Evolutionary conservation across 331 rosid species (phyloP).

Genomic region (Quercus lobata): DNA sequence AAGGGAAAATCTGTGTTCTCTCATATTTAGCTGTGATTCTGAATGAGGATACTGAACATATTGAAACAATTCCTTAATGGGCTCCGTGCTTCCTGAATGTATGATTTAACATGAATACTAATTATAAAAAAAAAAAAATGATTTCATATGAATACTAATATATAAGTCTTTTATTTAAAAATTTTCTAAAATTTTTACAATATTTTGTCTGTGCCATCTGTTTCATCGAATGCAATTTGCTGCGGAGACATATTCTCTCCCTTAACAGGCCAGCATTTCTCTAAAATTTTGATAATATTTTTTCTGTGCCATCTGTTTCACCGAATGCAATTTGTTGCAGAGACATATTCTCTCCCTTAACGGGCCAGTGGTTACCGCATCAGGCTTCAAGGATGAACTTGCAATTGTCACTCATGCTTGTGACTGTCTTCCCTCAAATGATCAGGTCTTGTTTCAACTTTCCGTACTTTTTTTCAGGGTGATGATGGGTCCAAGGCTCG

Average conservation of each 20-base stretch:
- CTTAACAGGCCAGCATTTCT: slow-evolving; percentile 61
- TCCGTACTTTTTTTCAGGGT: neutral
- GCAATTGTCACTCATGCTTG: slow-evolving; percentile 84
- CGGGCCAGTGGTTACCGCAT: slow-evolving; percentile 90
- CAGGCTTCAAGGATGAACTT: slow-evolving; percentile 83
- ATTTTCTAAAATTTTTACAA: neutral
- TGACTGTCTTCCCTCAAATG: slow-evolving; percentile 61
- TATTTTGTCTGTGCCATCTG: neutral
- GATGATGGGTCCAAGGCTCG: neutral
- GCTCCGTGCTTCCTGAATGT: neutral
- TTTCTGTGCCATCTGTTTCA: slow-evolving; percentile 10
- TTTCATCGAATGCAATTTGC: slow-evolving; percentile 25
- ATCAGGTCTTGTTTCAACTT: slow-evolving; percentile 55
- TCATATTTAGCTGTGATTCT: neutral
- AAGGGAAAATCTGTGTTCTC: neutral
- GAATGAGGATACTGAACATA: neutral
- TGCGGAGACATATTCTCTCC: slow-evolving; percentile 72
- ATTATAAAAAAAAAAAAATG: neutral
- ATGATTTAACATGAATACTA: neutral
- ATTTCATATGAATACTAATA: neutral
- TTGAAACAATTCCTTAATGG: neutral
- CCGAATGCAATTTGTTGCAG: slow-evolving; percentile 45
- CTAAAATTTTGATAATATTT: neutral
- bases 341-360: slow-evolving; percentile 70
- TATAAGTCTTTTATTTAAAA: neutral